phyloP scores from a whole-genome alignment of 2,329 filamentous ascomycete genomes.

The Apiospora koreana region DNA sequence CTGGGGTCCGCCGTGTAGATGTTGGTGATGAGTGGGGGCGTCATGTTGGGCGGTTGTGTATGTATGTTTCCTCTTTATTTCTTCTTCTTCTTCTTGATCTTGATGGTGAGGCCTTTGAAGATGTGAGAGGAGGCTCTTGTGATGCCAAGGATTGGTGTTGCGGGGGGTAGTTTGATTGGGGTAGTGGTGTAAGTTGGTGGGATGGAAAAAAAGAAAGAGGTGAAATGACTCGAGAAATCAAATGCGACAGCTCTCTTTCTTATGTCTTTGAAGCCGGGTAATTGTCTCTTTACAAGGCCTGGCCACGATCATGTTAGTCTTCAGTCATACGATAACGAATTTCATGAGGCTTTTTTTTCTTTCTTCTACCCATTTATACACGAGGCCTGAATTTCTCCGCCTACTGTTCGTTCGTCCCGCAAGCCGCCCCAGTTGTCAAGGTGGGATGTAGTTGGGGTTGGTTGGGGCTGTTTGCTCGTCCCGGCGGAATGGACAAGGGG shows the following conservation, averaged over 20 bases:
- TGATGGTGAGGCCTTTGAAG: not conserved
- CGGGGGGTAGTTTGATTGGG: slow-evolving; percentile 16
- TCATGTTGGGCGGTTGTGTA: slow-evolving; percentile 33
- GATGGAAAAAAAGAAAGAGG: not conserved
- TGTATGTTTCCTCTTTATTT: too few species aligned
- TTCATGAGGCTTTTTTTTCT: not conserved
- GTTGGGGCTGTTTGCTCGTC: not conserved
- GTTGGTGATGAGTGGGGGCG: slow-evolving; percentile 69
- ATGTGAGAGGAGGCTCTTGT: not conserved
- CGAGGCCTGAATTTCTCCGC: not conserved
- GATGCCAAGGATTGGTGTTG: slow-evolving; percentile 23
- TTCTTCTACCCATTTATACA: not conserved
- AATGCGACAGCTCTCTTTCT: not conserved
- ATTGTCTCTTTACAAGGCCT: not conserved
- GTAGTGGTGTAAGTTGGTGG: slow-evolving; percentile 24
- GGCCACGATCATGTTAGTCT: not conserved
- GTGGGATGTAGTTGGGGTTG: not conserved
- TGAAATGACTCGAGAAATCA: not conserved
- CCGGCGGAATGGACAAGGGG: slow-evolving; percentile 14
- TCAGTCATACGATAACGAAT: not conserved
- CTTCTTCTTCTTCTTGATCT: not conserved
- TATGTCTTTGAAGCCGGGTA: not conserved
- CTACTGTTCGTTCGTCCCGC: not conserved
- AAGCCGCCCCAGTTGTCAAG: not conserved
- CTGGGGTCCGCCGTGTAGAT: slow-evolving; percentile 81